Percentiles rank a stretch among this genome's conserved stretches.
phyloP scores from a whole-genome alignment of 2,329 filamentous ascomycete species.

The Penicillium sp. region DNA sequence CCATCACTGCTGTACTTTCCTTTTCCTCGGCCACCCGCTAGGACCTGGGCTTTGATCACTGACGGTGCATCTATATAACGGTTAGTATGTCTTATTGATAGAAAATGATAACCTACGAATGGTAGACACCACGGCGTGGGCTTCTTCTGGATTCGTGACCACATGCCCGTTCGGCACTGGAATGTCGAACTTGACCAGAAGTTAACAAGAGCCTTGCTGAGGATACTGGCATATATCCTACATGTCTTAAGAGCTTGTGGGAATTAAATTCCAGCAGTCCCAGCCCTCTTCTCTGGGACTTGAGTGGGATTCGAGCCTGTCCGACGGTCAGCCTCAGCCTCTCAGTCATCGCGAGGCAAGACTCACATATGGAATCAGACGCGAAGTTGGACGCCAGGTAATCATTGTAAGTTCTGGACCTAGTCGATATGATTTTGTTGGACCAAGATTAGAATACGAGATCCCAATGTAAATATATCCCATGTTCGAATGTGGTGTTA shows the following conservation, averaged over 20 bases:
- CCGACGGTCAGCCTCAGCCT: not conserved
- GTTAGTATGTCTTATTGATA: not conserved
- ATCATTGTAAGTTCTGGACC: not conserved
- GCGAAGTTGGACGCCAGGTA: not conserved
- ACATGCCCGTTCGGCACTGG: slow-evolving; percentile 29
- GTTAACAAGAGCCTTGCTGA: not conserved
- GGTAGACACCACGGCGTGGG: slow-evolving; percentile 23
- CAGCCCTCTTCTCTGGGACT: slow-evolving; percentile 18
- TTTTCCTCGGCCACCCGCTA: slow-evolving; percentile 34
- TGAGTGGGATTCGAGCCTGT: slow-evolving; percentile 4
- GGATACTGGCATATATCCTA: not conserved
- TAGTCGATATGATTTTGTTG: not conserved
- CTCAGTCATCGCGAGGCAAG: not conserved
- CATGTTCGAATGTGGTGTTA: not conserved
- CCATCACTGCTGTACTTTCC: slow-evolving; percentile 30
- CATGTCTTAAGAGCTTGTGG: slow-evolving; percentile 26
- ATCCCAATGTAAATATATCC: not conserved
- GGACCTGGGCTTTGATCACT: slow-evolving; percentile 33
- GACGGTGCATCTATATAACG: slow-evolving; percentile 24
- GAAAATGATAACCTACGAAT: slow-evolving; percentile 19
- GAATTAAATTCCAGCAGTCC: slow-evolving; percentile 27
- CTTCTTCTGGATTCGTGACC: slow-evolving; percentile 23
- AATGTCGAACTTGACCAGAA: slow-evolving; percentile 20
- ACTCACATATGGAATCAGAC: not conserved
- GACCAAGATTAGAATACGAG: not conserved